Base-by-base conservation (phyloP, 805 yeast genomes). In the Candida khao-thaluensis region DNA sequence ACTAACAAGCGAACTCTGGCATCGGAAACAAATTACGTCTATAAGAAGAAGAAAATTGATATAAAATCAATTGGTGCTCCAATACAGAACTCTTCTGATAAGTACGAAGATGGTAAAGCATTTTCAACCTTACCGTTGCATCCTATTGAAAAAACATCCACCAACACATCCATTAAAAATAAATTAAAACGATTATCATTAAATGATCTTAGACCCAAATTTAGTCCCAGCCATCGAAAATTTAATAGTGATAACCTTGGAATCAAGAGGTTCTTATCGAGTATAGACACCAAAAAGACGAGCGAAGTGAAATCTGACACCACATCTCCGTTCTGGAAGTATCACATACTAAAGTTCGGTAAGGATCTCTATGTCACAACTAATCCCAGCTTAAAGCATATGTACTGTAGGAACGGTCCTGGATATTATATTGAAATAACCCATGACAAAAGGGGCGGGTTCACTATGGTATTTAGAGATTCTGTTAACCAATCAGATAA, bases 311-410 rank as follows among this genome's bases (percentile, higher is more conserved):
- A 14, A 16, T 23, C 30, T 30, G 33, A 21, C 5, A 26, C 30
- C 3, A 31, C 28, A 25, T 40, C 59, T 16, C 70, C 68, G 12
- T 74, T 69, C 47, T 80, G 82, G 81, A 81, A 81, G 52, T 83
- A 82, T 50, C 89, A 83, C 52, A 62, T 81, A 4, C 53, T 78
- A 17, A 71, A 67, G 38, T 61, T 78, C 37, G 79, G 80, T 8
- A 69, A 66, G 27, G 80, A 76, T 47, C 59, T 79, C 33, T 81
- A 81, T 52, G 52, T 82, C 32, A 74, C 88, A 1, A 82, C 90
- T 0, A 82, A 79, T 48, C 89, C 89, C 0, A 80, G 78, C 16
- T 57, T 66, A 14, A 71, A 74, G 44, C 88, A 82, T 53, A 56
- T 76, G 25, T 74, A 71, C 46, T 74, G 83, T 38, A 62, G 84